phyloP scores from a whole-genome alignment of 257 asterid species.

The Buddleja alternifolia region DNA sequence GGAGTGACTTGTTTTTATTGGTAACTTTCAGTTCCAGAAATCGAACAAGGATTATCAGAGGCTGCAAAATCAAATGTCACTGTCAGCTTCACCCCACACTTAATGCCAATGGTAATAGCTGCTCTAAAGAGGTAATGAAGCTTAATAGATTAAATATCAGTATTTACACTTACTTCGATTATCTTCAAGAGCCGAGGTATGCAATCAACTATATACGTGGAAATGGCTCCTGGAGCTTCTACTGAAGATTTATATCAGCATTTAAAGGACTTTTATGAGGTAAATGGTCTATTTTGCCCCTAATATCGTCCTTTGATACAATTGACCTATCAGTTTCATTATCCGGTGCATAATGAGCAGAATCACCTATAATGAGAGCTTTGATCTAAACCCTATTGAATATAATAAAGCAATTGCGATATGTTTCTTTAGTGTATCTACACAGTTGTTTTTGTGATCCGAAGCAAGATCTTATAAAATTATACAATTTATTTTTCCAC shows the following conservation, averaged over 20 bases:
- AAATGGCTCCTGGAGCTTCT: conserved; percentile 80
- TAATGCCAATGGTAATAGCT: conserved; percentile 88
- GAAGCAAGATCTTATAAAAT: no score
- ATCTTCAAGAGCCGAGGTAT: conserved; percentile 85
- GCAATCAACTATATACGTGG: conserved; percentile 95
- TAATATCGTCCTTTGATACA: no score
- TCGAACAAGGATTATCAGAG: conserved; percentile 93
- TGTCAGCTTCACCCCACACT: conserved; percentile 96
- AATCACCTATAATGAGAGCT: no score
- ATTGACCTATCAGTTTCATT: no score
- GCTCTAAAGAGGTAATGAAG: conserved; percentile 9
- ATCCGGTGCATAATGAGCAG: no score
- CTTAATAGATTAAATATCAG: background rate
- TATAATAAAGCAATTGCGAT: no score
- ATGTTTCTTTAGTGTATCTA: no score
- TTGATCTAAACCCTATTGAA: no score
- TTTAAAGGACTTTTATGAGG: conserved; percentile 69
- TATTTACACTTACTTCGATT: conserved; percentile 10
- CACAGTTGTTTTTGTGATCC: no score
- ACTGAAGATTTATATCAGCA: conserved; percentile 69
- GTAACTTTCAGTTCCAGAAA: conserved; percentile 77
- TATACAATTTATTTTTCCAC: no score
- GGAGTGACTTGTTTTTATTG: conserved; percentile 3
- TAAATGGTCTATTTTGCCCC: conserved; percentile 25
- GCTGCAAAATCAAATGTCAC: conserved; percentile 79